Evolutionary conservation across 305 asterid species (phyloP).

Genomic region (Vinca major): DNA sequence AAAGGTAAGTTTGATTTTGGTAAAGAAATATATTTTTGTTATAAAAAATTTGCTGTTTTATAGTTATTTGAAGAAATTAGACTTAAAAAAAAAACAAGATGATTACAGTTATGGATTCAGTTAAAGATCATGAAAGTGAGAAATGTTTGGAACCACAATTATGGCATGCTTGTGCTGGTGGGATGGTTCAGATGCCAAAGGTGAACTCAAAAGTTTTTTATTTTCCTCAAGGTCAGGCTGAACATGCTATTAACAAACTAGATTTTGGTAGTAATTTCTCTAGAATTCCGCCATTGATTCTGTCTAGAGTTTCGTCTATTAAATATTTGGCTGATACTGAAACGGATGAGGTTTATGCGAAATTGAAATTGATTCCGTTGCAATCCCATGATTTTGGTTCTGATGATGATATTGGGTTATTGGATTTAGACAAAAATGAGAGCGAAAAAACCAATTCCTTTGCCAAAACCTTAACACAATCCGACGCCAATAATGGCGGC

Average conservation of each 20-base stretch:
- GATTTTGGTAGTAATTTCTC: constrained; percentile 39
- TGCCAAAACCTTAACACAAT: constrained; percentile 81
- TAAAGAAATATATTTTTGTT: too few relatives aligned
- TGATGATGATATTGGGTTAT: constrained; percentile 27
- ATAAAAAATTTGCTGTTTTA: not conserved
- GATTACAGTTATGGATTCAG: constrained; percentile 54
- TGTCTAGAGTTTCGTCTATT: constrained; percentile 44
- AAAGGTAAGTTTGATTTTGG: too few relatives aligned
- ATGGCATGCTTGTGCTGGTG: constrained; percentile 95
- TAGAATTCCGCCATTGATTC: constrained; percentile 46
- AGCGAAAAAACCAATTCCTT: constrained; percentile 60
- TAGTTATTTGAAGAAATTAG: not conserved
- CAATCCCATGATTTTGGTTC: constrained; percentile 28
- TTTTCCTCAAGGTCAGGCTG: constrained; percentile 84
- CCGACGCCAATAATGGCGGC: constrained; percentile 93
- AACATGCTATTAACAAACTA: constrained; percentile 41
- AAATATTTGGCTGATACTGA: constrained; percentile 65
- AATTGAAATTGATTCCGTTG: constrained; percentile 40
- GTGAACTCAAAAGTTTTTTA: constrained; percentile 53
- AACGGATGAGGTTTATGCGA: constrained; percentile 70
- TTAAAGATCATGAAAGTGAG: constrained; percentile 31
- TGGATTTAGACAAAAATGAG: constrained; percentile 34
- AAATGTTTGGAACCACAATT: constrained; percentile 61
- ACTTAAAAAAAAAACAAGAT: constrained; percentile 14
- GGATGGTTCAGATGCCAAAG: constrained; percentile 65